Evolutionary conservation across 2,329 filamentous ascomycete genomes (phyloP), one percentile per base, ranked within the genome.

Genomic region (Beauveria rudraprayagi): DNA sequence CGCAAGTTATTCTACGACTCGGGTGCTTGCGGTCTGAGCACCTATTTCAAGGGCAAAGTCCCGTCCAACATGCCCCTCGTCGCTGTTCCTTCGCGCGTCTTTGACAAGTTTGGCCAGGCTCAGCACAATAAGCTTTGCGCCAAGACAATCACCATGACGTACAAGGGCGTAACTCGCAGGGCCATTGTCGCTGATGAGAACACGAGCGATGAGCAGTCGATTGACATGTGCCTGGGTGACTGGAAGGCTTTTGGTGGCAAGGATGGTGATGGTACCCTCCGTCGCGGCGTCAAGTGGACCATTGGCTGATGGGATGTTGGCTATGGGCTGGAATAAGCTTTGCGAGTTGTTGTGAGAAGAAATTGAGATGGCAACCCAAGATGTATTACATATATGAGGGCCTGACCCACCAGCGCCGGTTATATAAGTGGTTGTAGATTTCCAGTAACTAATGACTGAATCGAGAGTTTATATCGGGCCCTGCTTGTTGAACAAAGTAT

Each of bases 321-420:
- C 16, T 48, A 30, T 16, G 50, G 14, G 11, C 10, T 34, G 30
- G 2, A 5, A 5, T 1, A 2, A 34, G 30, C 11, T 14, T 1
- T 34, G 30, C 14, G 10, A 34, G 4, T 34, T 5, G 11, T 66
- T 0, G 72, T 77, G 7, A 65, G 37, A 0, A 53, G 22, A 24
- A 76, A 67, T 41, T 0, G 77, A 50, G 1, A 78, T 56, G 5
- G 63, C 61, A 3, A 79, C 70, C 77, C 77, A 80, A 6, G 47
- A 47, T 8, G 54, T 47, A 34, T 14, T 14, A 10, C 30, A 14
- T 34, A 34, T 34, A 34, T 34, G 30, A 34, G 30, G 30, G 30
- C 30, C 30, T 34, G 30, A 34, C 30, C 30, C 30, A 34, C 30
- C 10, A 34, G 4, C 30, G 5, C 11, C 30, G 30, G 30, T 14